phyloP scores from a whole-genome alignment of 2,329 filamentous ascomycete genomes.

The Penicillium janthinellum region DNA sequence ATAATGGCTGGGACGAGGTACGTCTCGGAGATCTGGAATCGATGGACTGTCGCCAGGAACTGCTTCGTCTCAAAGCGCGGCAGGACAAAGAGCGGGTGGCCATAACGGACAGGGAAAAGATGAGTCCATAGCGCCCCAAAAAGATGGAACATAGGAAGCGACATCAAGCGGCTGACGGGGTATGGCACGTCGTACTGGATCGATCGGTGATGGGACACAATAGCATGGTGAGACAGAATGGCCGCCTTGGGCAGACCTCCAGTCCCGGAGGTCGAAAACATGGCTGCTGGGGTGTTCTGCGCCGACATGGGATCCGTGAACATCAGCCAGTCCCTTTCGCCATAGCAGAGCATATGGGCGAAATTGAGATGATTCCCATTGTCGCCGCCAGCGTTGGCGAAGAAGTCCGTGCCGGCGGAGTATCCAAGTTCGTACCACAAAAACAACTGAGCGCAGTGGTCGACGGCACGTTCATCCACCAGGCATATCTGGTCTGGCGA shows the following conservation, averaged over 20 bases:
- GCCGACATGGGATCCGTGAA: slow-evolving; percentile 47
- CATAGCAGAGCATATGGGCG: slow-evolving; percentile 45
- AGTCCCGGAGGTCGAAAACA: slow-evolving; percentile 60
- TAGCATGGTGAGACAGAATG: slow-evolving; percentile 59
- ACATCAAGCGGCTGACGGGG: slow-evolving; percentile 49
- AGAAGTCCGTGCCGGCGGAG: slow-evolving; percentile 16
- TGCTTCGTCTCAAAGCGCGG: slow-evolving; percentile 47
- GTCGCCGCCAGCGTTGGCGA: slow-evolving; percentile 12
- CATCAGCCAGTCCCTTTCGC: slow-evolving; percentile 52
- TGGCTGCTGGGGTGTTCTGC: slow-evolving; percentile 53
- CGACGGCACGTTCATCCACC: slow-evolving; percentile 36
- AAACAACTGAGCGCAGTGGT: slow-evolving; percentile 34
- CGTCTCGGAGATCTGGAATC: slow-evolving; percentile 52
- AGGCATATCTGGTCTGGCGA: slow-evolving; percentile 38
- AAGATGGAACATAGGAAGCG: slow-evolving; percentile 57
- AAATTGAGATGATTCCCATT: slow-evolving; percentile 27
- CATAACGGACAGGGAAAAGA: slow-evolving; percentile 50
- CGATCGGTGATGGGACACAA: slow-evolving; percentile 54
- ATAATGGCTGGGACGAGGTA: slow-evolving; percentile 53
- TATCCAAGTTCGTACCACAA: slow-evolving; percentile 29
- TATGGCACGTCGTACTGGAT: slow-evolving; percentile 46
- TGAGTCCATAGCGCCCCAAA: slow-evolving; percentile 52
- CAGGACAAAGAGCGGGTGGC: slow-evolving; percentile 52
- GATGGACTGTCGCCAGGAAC: slow-evolving; percentile 44
- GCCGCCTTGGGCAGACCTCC: slow-evolving; percentile 64